Conservation (phyloP, 2,329 filamentous ascomycete species). For the Metarhizium humberi region DNA sequence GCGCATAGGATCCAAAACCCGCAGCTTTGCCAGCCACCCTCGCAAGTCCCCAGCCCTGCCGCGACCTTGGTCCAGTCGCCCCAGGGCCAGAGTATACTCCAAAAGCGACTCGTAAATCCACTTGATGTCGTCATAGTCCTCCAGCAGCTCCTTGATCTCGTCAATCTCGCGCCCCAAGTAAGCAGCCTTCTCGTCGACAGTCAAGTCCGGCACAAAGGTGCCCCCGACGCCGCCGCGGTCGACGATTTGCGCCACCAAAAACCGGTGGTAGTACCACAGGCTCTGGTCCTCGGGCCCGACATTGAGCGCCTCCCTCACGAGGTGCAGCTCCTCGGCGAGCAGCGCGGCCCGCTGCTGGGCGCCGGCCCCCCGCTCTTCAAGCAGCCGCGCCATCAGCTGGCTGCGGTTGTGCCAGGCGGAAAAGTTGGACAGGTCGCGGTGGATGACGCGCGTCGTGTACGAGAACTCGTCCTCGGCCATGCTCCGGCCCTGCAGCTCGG, state of each 20-base stretch:
- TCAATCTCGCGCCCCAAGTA: slow-evolving; percentile 2
- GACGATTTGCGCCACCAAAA: slow-evolving; percentile 1
- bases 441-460: neutral
- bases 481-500: neutral
- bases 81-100: slow-evolving; percentile 1
- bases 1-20: slow-evolving; percentile 2
- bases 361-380: neutral
- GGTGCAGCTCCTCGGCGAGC: neutral
- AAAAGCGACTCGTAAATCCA: slow-evolving; percentile 3
- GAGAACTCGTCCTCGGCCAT: neutral
- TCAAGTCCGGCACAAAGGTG: neutral
- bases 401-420: slow-evolving; percentile 2
- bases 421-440: slow-evolving; percentile 1
- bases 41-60: neutral
- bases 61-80: neutral
- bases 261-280: slow-evolving; percentile 5
- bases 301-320: slow-evolving; percentile 2
- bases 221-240: neutral
- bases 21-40: neutral
- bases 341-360: neutral
- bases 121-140: slow-evolving; percentile 1
- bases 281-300: slow-evolving; percentile 3
- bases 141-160: neutral
- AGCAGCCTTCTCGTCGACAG: neutral
- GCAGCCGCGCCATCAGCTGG: neutral